A percentile compares a stretch with the other conserved stretches of the same genome.
Evolutionary conservation across 495 filamentous ascomycete genomes (phyloP).

Genomic region (Cercophora newfieldiana): DNA sequence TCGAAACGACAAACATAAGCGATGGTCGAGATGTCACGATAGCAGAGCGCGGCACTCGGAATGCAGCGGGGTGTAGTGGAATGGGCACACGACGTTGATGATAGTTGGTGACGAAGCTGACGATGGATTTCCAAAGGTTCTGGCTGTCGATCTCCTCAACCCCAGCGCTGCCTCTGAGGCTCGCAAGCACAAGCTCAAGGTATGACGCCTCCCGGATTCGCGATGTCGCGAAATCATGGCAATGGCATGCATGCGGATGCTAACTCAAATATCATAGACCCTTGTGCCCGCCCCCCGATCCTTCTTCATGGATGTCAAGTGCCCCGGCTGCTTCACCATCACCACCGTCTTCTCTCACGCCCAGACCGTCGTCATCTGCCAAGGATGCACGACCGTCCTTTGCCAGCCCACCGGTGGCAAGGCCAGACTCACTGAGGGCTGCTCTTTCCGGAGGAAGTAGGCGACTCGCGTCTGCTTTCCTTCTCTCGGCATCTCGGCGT

Average conservation of each 20-base stretch:
- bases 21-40: background rate
- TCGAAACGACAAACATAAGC: background rate
- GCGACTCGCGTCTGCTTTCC: constrained; percentile 49
- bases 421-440: constrained; percentile 95
- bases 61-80: background rate
- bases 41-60: background rate
- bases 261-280: constrained; percentile 51
- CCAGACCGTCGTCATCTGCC: constrained; percentile 99
- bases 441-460: constrained; percentile 99
- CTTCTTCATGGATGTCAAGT: constrained; percentile 99
- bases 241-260: background rate
- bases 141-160: constrained; percentile 99
- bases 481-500: constrained; percentile 50
- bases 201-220: constrained; percentile 46
- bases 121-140: constrained; percentile 66
- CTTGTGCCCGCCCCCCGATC: constrained; percentile 94
- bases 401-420: constrained; percentile 98
- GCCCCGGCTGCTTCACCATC: constrained; percentile 99
- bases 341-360: constrained; percentile 99
- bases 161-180: constrained; percentile 92
- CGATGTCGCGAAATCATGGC: background rate
- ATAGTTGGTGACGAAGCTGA: constrained; percentile 36
- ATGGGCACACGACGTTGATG: background rate
- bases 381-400: constrained; percentile 92
- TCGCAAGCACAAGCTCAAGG: constrained; percentile 99